A percentile compares a stretch with the other conserved stretches of the same genome.
Evolutionary conservation across 768 basidiomycete genomes (phyloP).

Genomic region (Trametopsis cervina): DNA sequence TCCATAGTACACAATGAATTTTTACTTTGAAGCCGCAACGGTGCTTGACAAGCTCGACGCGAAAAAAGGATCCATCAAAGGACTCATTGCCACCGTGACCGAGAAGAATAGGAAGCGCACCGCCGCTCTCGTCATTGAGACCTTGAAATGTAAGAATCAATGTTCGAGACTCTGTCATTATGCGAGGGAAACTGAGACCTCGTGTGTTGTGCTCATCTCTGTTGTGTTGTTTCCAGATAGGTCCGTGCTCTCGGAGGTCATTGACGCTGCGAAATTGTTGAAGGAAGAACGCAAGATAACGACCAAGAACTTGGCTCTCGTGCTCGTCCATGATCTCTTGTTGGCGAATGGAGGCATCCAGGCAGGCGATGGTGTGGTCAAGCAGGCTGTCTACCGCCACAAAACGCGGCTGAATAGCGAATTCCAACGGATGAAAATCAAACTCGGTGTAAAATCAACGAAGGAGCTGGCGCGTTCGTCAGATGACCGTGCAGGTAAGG

Average conservation of each 20-base stretch:
- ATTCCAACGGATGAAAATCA: conserved; percentile 78
- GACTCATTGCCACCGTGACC: conserved; percentile 66
- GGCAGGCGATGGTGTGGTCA: conserved; percentile 84
- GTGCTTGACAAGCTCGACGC: conserved; percentile 80
- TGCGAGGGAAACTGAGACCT: too few relatives aligned
- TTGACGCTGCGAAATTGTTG: conserved; percentile 59
- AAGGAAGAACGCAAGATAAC: conserved; percentile 74
- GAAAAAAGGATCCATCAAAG: conserved; percentile 90
- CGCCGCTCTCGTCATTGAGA: conserved; percentile 87
- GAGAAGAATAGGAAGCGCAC: conserved; percentile 72
- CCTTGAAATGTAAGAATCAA: conserved; percentile 87
- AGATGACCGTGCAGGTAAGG: conserved; percentile 61
- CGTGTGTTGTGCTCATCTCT: conserved; percentile 3
- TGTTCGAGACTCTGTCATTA: too few relatives aligned
- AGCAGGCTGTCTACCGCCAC: conserved; percentile 81
- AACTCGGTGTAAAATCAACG: conserved; percentile 58
- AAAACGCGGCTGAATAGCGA: conserved; percentile 86
- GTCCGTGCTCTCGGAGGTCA: conserved; percentile 62
- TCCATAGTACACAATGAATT: conserved; percentile 60
- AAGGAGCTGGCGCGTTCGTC: conserved; percentile 54
- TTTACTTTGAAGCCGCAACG: conserved; percentile 87
- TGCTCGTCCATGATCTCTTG: conserved; percentile 88
- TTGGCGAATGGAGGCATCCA: conserved; percentile 74
- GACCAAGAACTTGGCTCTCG: conserved; percentile 68
- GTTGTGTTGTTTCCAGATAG: conserved; percentile 49